Base-by-base conservation (phyloP, 2,329 filamentous ascomycete genomes). In the Exophiala oligosperma region DNA sequence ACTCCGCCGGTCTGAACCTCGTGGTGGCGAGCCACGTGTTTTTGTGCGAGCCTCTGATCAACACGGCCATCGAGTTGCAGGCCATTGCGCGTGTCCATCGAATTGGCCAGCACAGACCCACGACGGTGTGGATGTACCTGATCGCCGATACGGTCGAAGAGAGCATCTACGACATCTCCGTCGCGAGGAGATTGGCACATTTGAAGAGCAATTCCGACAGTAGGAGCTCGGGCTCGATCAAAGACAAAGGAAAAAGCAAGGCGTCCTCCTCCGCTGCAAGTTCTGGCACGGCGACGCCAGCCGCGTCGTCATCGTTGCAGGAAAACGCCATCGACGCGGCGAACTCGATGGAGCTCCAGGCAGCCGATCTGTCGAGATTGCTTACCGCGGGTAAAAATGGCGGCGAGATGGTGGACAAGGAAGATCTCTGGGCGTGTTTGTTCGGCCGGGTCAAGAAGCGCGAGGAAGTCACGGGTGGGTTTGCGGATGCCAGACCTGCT, bases 21-120 rank as follows among this genome's bases (percentile, higher is more conserved):
- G 89, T 96, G 64, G 93, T 95, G 67, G 94, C 93, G 3, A 96
- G 86, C 49, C 92, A 97, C 70, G 92, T 97, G 1, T 95, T 97
- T 69, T 82, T 99, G 3, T 96, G 92, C 71, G 94, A 99, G 70
- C 94, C 94, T 2, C 79, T 97, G 2, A 85, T 97, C 66, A 96
- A 97, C 70, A 93, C 93, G 0, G 92, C 92, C 0, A 85, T 99
- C 14, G 94, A 97, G 73, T 81, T 97, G 8, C 94, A 99, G 73
- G 93, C 92, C 12, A 96, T 97, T 68, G 92, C 93, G 0, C 88
- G 94, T 56, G 92, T 99, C 1, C 92, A 99, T 71, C 86, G 94
- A 37, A 99, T 99, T 63, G 94, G 94, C 0, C 94, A 97, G 73
- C 81, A 87, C 63, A 86, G 90, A 52, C 83, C 90, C 64, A 99